Percentiles rank a stretch among this genome's conserved stretches.
Evolutionary conservation across 805 yeast species (phyloP).

Genomic region (Yarrowia sp.): DNA sequence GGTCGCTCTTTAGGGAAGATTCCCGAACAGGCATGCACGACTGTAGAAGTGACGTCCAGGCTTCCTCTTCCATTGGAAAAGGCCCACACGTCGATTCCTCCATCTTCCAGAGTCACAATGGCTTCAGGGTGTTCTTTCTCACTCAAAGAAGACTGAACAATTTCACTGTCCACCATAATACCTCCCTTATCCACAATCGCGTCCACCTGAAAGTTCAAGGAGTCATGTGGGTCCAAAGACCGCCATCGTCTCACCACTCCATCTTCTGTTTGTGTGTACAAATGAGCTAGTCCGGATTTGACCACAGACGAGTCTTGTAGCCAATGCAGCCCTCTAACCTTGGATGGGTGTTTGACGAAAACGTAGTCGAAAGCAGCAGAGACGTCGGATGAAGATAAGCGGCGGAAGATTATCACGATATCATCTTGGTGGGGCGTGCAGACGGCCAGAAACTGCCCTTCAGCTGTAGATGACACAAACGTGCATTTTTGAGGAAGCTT

Average conservation of each 20-base stretch:
- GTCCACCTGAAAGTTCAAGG: slow-evolving; percentile 22
- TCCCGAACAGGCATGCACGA: background rate
- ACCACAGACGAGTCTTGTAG: slow-evolving; percentile 15
- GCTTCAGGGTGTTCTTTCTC: slow-evolving; percentile 8
- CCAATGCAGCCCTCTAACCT: background rate
- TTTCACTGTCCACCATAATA: slow-evolving; percentile 18
- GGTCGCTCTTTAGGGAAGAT: slow-evolving; percentile 3
- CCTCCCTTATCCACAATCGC: background rate
- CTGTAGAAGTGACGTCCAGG: background rate
- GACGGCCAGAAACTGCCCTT: slow-evolving; percentile 20
- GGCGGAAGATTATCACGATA: slow-evolving; percentile 4
- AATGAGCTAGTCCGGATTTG: slow-evolving; percentile 1
- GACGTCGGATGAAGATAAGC: background rate
- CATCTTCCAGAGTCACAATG: background rate
- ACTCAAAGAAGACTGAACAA: slow-evolving; percentile 8
- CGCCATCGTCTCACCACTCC: slow-evolving; percentile 24
- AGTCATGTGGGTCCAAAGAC: slow-evolving; percentile 4
- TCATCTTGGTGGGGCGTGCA: slow-evolving; percentile 5
- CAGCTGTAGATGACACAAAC: slow-evolving; percentile 18
- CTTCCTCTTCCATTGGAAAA: slow-evolving; percentile 11
- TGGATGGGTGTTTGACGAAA: background rate
- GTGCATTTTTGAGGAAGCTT: background rate
- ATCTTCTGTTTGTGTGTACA: slow-evolving; percentile 17
- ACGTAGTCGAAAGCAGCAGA: slow-evolving; percentile 14
- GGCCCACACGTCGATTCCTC: slow-evolving; percentile 19